A percentile compares a stretch with the other conserved stretches of the same genome.
These are phyloP conservation scores for Pezicula radicicola DNA, from an alignment of 2,329 filamentous ascomycete genomes.

Conservation along the genomic window DNA sequence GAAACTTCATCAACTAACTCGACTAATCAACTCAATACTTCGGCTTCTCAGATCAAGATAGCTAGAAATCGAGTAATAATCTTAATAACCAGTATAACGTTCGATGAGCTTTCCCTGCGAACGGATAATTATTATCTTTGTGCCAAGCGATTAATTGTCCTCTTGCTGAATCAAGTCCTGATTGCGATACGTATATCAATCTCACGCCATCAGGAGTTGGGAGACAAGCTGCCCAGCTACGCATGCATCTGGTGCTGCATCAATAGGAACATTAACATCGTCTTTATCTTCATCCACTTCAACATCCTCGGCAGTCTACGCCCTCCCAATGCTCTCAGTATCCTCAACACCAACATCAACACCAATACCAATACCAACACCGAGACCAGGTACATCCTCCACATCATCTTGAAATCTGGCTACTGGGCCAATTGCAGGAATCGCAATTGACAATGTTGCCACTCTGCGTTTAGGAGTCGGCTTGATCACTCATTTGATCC, in stretches of 20 bases:
- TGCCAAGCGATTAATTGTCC: slow-evolving; percentile 27
- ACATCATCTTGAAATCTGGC: neutral
- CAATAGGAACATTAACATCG: neutral
- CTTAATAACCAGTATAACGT: slow-evolving; percentile 29
- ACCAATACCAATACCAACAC: no score
- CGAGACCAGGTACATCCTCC: neutral
- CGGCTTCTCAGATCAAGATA: slow-evolving; percentile 27
- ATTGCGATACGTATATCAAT: slow-evolving; percentile 25
- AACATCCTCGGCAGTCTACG: neutral
- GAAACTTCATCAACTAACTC: slow-evolving; percentile 30
- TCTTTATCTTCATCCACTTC: no score
- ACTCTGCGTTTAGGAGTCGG: slow-evolving; percentile 17
- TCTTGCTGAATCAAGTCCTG: slow-evolving; percentile 20
- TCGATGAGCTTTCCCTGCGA: slow-evolving; percentile 21
- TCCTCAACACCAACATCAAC: neutral
- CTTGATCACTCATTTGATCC: neutral
- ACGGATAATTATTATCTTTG: slow-evolving; percentile 22
- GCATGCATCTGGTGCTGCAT: slow-evolving; percentile 1
- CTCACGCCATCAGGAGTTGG: slow-evolving; percentile 15
- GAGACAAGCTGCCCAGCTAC: slow-evolving; percentile 6
- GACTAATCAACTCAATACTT: slow-evolving; percentile 19
- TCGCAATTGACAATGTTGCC: slow-evolving; percentile 22
- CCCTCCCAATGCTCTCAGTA: neutral
- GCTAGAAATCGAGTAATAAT: slow-evolving; percentile 12
- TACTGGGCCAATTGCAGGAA: slow-evolving; percentile 20